These are phyloP conservation scores for Trichoderma semiorbis DNA, from an alignment of 2,329 filamentous ascomycete species.

Conservation along the genomic window DNA sequence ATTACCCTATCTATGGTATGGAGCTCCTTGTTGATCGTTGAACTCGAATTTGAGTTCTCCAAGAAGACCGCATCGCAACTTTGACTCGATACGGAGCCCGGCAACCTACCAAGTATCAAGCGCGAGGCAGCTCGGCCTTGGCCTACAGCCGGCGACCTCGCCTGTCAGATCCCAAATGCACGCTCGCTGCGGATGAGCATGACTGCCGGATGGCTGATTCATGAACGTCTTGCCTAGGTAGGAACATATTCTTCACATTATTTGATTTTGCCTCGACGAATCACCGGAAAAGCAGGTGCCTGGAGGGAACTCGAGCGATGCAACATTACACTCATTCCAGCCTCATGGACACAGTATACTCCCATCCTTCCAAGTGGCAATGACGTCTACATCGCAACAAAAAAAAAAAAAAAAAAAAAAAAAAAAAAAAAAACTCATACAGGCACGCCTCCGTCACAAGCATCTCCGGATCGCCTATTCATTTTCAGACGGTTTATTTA, in stretches of 20 bases:
- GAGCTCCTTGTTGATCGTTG: not conserved
- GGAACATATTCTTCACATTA: not conserved
- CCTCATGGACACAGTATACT: not conserved
- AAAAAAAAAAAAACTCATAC: not conserved
- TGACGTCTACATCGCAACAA: not conserved
- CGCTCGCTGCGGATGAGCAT: conserved; percentile 1
- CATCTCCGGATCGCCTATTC: not conserved
- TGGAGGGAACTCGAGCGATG: conserved; percentile 7
- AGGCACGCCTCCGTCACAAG: not conserved
- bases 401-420: too few relatives aligned
- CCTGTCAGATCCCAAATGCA: not conserved
- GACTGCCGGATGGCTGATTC: not conserved
- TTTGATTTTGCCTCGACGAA: not conserved
- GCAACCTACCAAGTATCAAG: not conserved
- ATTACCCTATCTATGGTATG: not conserved
- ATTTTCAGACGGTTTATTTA: not conserved
- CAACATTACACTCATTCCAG: not conserved
- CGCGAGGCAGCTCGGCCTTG: not conserved
- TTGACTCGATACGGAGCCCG: not conserved
- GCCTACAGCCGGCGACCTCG: not conserved
- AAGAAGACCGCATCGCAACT: not conserved
- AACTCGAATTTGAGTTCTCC: not conserved
- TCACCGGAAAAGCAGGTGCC: not conserved
- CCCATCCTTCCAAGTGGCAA: conserved; percentile 9
- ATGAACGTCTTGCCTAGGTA: not conserved